Base-by-base conservation (phyloP, 164 flowering plant species). In the Annona cherimola region DNA sequence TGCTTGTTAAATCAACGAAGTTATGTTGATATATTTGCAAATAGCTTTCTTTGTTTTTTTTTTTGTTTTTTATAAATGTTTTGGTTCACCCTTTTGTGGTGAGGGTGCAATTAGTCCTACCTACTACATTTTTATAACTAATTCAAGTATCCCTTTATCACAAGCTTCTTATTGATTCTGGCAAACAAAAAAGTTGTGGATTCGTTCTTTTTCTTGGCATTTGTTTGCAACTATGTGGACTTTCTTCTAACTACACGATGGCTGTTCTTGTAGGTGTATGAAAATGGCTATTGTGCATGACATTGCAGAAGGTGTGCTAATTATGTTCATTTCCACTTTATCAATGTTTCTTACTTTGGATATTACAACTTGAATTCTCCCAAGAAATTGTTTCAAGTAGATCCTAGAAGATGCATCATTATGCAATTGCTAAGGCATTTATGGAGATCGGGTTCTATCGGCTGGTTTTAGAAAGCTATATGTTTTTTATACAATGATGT, bases 211-310 rank as follows among this genome's bases (percentile, higher is more conserved):
- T 55, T 3, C n/a, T 61, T 67, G 61, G 20, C 40, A 1, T 73
- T 43, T 54, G 4, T 18, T 18, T 35, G 35, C 3, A 41, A 42
- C 2, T 66, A 42, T 2, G 20, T 6, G 4, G 5, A 4, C 61
- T 63, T 68, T n/a, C 12, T 42, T 4, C 39, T 45, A 3, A 43
- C 19, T 54, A 3, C 60, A n/a, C 19, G n/a, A 63, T 16, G 46
- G 3, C 3, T 20, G 9, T 4, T 45, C 45, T 60, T 74, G 74
- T 81, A 92, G 99, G 94, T 95, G 97, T 74, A 65, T 95, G 5
- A 95, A 92, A 79, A 91, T 95, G 94, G 96, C 98, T 12, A 87
- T 95, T 79, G 99, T 95, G 26, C 99, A 95, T 83, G 99, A 95
- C 71, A 91, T 95, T 75, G 98, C 99, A 0, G 99, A 95, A 89